Evolutionary conservation across 2,329 filamentous ascomycete species (phyloP).

Genomic region (Colletotrichum acutatum): DNA sequence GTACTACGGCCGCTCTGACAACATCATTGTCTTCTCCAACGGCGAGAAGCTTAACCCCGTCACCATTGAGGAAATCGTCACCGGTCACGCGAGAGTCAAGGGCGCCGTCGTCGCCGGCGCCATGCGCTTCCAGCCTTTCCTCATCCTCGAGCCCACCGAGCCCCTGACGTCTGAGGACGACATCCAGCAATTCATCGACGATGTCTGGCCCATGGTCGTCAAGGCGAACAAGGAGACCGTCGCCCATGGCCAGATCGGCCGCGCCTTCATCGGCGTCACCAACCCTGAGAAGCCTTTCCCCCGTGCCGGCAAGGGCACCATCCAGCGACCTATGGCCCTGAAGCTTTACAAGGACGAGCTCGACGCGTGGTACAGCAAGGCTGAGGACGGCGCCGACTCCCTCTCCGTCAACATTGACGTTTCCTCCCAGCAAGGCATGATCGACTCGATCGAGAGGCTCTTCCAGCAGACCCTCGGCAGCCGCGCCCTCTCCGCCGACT

Average conservation of each 20-base stretch:
- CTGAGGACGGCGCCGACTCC: constrained; percentile 50
- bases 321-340: constrained; percentile 52
- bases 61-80: constrained; percentile 54
- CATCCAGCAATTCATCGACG: constrained; percentile 48
- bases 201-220: constrained; percentile 56
- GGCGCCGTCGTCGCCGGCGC: constrained; percentile 58
- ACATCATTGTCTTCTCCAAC: constrained; percentile 59
- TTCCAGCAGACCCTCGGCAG: constrained; percentile 37
- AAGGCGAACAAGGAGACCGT: constrained; percentile 51
- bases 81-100: constrained; percentile 51
- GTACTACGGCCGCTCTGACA: constrained; percentile 50
- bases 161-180: constrained; percentile 40
- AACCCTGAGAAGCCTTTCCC: constrained; percentile 54
- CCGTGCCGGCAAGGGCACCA: constrained; percentile 57
- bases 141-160: constrained; percentile 58
- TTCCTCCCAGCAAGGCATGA: constrained; percentile 38
- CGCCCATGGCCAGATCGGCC: constrained; percentile 56
- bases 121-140: constrained; percentile 56
- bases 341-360: constrained; percentile 57
- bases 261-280: constrained; percentile 51
- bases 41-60: constrained; percentile 62
- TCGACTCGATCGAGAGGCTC: constrained; percentile 39
- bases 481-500: constrained; percentile 38
- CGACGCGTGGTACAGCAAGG: constrained; percentile 51
- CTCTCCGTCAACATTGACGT: constrained; percentile 55